A percentile compares a stretch with the other conserved stretches of the same genome.
These are phyloP conservation scores for Schwanniomyces yamadae DNA, from an alignment of 805 yeast genomes.

Conservation along the genomic window DNA sequence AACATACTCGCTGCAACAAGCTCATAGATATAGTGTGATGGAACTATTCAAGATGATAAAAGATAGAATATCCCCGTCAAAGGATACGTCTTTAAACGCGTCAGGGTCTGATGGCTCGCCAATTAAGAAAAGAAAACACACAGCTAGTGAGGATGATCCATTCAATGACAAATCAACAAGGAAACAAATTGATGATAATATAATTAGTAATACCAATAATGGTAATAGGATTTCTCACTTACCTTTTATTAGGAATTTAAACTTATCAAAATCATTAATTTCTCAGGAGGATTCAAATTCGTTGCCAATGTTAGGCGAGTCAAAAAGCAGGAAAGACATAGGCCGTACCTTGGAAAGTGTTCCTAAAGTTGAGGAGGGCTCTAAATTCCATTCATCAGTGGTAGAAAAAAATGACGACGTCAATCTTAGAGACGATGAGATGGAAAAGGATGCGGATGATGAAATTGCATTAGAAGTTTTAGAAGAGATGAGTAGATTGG, in stretches of 20 bases:
- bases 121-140: constrained; percentile 8
- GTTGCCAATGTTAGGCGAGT: no score
- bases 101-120: constrained; percentile 8
- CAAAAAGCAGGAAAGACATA: no score
- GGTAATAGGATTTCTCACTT: no score
- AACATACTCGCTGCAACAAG: no score
- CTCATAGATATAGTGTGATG: no score
- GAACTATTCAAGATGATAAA: constrained; percentile 19
- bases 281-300: no score
- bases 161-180: constrained; percentile 19
- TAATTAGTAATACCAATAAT: constrained; percentile 1
- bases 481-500: constrained; percentile 57
- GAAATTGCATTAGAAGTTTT: constrained; percentile 52
- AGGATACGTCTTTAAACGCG: constrained; percentile 9
- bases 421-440: constrained; percentile 2
- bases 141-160: constrained; percentile 25
- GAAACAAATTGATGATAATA: no score
- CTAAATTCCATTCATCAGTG: no score
- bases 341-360: no score
- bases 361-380: no score
- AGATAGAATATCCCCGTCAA: constrained; percentile 23
- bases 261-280: constrained; percentile 13
- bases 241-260: constrained; percentile 17
- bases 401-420: not conserved
- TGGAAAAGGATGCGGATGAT: constrained; percentile 34